These are phyloP conservation scores for Serendipita vermifera DNA, from an alignment of 768 basidiomycete genomes.

Conservation along the genomic window DNA sequence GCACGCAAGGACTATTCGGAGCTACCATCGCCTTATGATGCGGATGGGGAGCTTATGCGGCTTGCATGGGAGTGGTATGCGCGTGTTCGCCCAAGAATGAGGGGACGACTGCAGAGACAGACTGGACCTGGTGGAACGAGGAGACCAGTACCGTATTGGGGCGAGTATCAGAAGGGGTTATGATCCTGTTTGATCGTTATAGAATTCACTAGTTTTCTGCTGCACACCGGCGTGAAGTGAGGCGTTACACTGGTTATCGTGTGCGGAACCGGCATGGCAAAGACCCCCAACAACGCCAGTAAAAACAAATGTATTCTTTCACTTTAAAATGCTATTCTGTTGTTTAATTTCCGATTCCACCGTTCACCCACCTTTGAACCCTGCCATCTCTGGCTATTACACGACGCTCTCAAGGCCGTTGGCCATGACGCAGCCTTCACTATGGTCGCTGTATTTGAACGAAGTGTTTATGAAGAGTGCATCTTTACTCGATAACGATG, in stretches of 20 bases:
- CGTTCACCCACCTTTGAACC: no score
- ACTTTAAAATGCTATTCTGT: no score
- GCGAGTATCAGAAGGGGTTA: background rate
- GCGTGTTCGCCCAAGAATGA: slow-evolving; percentile 49
- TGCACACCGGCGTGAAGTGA: no score
- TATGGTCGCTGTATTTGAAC: background rate
- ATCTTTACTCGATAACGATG: slow-evolving; percentile 23
- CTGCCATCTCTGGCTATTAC: no score
- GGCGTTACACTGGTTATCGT: no score
- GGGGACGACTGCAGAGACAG: slow-evolving; percentile 41
- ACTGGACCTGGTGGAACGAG: background rate
- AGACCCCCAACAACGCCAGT: no score
- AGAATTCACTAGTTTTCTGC: no score
- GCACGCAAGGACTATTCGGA: slow-evolving; percentile 94
- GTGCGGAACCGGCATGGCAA: no score
- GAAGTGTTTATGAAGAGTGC: background rate
- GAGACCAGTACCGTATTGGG: slow-evolving; percentile 1
- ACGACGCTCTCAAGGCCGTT: no score
- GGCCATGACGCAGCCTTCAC: background rate
- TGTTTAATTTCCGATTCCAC: no score
- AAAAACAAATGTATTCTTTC: no score
- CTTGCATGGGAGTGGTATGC: slow-evolving; percentile 96
- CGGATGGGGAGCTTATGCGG: slow-evolving; percentile 84
- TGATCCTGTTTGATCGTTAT: no score
- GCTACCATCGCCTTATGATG: slow-evolving; percentile 90